phyloP scores from a whole-genome alignment of 805 yeast genomes.

The Cyberlindnera xishuangbannaensis region DNA sequence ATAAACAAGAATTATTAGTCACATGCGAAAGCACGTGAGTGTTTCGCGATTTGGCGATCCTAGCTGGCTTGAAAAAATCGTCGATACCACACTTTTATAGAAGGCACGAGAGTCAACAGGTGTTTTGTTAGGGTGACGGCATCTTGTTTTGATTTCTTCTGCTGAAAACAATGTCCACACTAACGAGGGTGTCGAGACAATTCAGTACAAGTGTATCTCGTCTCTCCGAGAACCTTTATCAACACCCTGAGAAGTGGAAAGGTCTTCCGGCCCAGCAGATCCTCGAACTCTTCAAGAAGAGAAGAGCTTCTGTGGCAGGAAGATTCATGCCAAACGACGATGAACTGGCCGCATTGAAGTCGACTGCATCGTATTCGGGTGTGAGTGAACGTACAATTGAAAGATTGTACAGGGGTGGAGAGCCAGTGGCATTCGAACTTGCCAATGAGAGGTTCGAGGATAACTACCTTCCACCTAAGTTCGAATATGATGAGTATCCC shows the following conservation, averaged over 20 bases:
- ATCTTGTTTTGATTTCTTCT: too few species aligned
- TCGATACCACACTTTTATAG: too few species aligned
- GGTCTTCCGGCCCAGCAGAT: slow-evolving; percentile 61
- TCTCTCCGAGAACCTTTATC: slow-evolving; percentile 10
- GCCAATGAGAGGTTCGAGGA: slow-evolving; percentile 29
- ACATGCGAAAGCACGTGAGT: too few species aligned
- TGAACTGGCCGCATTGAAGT: slow-evolving; percentile 52
- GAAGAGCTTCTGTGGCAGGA: slow-evolving; percentile 50
- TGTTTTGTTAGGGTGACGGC: too few species aligned
- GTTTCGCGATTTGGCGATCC: too few species aligned
- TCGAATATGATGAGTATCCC: slow-evolving; percentile 60
- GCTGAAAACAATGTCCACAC: slow-evolving; percentile 15
- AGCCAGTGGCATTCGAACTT: slow-evolving; percentile 36
- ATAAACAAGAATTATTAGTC: too few species aligned
- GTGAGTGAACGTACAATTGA: slow-evolving; percentile 29
- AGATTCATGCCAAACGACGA: slow-evolving; percentile 42
- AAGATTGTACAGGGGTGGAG: slow-evolving; percentile 36
- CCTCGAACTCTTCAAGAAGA: slow-evolving; percentile 52
- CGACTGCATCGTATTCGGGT: slow-evolving; percentile 41
- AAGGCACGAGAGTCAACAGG: too few species aligned
- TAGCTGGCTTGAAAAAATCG: too few species aligned
- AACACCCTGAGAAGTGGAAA: slow-evolving; percentile 59
- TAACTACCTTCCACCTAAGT: slow-evolving; percentile 35
- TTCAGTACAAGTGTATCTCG: slow-evolving; percentile 12
- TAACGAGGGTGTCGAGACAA: slow-evolving; percentile 11